A percentile compares a stretch with the other conserved stretches of the same genome.
Evolutionary conservation across 2,329 filamentous ascomycete species (phyloP).

Genomic region (Bimuria novae-zelandiae): DNA sequence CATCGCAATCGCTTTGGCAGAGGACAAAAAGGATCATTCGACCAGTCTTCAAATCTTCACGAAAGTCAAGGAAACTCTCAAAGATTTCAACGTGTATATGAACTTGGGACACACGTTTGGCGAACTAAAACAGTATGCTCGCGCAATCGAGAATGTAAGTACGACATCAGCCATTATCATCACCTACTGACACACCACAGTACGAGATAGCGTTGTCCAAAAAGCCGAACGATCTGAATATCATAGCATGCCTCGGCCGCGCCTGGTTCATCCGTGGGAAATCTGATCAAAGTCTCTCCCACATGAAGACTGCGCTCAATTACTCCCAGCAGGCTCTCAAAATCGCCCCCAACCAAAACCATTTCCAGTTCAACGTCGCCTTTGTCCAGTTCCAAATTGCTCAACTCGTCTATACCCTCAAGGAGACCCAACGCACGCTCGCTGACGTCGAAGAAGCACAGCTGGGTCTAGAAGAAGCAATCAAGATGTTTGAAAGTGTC

Average conservation of each 20-base stretch:
- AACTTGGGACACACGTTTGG: conserved; percentile 93
- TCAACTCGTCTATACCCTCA: conserved; percentile 73
- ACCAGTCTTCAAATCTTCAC: conserved; percentile 84
- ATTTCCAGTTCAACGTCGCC: conserved; percentile 96
- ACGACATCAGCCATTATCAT: background rate
- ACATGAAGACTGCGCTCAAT: conserved; percentile 67
- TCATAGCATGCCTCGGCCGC: conserved; percentile 83
- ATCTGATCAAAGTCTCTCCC: conserved; percentile 64
- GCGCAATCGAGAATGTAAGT: conserved; percentile 80
- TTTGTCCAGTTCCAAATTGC: conserved; percentile 97
- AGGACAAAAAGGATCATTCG: conserved; percentile 89
- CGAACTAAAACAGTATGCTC: conserved; percentile 85
- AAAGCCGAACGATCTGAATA: conserved; percentile 77
- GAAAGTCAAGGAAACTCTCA: conserved; percentile 87
- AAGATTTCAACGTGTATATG: conserved; percentile 84
- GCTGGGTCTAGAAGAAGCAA: conserved; percentile 82
- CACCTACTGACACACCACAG: conserved; percentile 43
- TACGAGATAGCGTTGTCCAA: conserved; percentile 86
- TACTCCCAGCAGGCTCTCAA: conserved; percentile 72
- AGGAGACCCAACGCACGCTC: conserved; percentile 76
- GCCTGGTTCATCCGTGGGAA: conserved; percentile 85
- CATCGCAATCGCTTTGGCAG: conserved; percentile 88
- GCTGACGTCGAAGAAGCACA: conserved; percentile 81
- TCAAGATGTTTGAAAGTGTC: conserved; percentile 67
- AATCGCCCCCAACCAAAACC: conserved; percentile 79